Conservation (phyloP, 2,329 filamentous ascomycete genomes). For the Ceratocystis diversiconidia region DNA sequence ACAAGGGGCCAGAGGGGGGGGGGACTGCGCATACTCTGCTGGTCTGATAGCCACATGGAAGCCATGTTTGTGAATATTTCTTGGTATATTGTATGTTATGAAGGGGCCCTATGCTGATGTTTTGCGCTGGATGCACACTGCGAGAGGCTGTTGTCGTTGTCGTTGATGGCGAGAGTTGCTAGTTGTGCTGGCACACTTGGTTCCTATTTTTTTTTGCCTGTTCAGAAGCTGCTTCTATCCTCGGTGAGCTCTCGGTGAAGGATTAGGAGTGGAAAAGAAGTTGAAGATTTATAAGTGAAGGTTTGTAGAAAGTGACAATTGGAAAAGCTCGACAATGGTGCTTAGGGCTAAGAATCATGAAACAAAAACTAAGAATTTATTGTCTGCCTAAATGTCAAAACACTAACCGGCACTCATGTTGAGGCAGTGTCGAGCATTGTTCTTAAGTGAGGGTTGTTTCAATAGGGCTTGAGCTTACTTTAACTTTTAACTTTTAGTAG, state of each 20-base stretch:
- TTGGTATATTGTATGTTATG: neutral
- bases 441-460: neutral
- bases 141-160: neutral
- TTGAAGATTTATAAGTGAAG: neutral
- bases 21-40: constrained; percentile 54
- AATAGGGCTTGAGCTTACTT: neutral
- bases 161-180: neutral
- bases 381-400: neutral
- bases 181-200: neutral
- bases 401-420: neutral
- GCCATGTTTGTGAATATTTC: constrained; percentile 42
- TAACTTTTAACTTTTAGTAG: neutral
- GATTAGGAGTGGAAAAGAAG: neutral
- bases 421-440: neutral
- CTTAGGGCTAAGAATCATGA: neutral
- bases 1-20: too few species aligned
- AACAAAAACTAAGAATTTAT: neutral
- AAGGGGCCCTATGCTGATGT: neutral
- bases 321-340: neutral
- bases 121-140: neutral
- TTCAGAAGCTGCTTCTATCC: neutral
- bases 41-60: constrained; percentile 91
- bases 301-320: neutral
- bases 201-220: neutral
- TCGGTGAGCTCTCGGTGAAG: constrained; percentile 3